Conservation (phyloP, 2,329 filamentous ascomycete genomes). For the Clonostachys byssicola region DNA sequence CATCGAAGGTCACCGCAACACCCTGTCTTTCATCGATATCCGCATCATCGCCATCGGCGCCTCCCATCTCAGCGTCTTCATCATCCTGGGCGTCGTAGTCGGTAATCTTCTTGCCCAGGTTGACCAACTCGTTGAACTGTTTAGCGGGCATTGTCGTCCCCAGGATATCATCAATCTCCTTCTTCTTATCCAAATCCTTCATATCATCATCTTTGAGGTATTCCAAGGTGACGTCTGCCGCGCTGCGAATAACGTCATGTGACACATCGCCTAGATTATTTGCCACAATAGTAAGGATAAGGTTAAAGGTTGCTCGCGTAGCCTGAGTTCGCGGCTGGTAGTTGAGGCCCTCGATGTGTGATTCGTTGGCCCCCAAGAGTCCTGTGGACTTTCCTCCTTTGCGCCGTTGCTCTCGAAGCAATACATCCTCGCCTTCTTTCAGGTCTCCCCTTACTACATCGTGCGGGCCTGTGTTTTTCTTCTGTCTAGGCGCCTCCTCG, state of each 20-base stretch:
- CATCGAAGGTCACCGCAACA: conserved; percentile 95
- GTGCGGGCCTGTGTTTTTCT: conserved; percentile 65
- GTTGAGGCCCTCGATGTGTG: conserved; percentile 83
- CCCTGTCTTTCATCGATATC: conserved; percentile 93
- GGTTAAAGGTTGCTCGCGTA: conserved; percentile 88
- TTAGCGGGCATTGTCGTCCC: conserved; percentile 80
- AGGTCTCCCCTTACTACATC: conserved; percentile 72
- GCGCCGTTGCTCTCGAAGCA: conserved; percentile 82
- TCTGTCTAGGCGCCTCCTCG: conserved; percentile 76
- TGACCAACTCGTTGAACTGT: conserved; percentile 95
- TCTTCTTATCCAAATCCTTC: conserved; percentile 98
- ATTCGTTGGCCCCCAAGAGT: conserved; percentile 78
- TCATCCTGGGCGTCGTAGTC: conserved; percentile 97
- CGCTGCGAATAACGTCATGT: conserved; percentile 86
- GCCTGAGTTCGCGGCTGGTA: conserved; percentile 90
- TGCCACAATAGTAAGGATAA: conserved; percentile 88
- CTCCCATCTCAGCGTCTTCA: conserved; percentile 73
- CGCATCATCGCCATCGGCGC: conserved; percentile 58
- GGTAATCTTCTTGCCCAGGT: conserved; percentile 96
- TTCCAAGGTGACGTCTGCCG: conserved; percentile 87
- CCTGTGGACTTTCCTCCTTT: conserved; percentile 73
- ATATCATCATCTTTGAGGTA: conserved; percentile 91
- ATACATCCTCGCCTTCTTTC: conserved; percentile 77
- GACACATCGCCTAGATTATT: conserved; percentile 88
- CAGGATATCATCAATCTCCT: conserved; percentile 89